A percentile compares a stretch with the other conserved stretches of the same genome.
Evolutionary conservation across 2,329 filamentous ascomycete genomes (phyloP).

Genomic region (Aureobasidium sp.): DNA sequence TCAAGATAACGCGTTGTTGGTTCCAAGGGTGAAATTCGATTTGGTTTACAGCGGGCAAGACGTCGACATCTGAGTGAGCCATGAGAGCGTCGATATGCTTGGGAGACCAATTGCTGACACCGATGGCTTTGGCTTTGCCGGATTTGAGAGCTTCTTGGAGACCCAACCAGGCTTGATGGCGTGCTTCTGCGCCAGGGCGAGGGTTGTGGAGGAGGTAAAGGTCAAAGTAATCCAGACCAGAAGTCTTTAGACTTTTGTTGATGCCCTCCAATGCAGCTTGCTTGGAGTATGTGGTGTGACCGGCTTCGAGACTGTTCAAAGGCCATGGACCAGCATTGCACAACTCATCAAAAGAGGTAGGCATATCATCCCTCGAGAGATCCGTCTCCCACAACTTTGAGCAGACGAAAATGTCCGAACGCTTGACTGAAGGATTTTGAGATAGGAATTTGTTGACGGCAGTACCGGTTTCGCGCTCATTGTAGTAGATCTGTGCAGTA

Average conservation of each 20-base stretch:
- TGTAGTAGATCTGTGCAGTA: constrained; percentile 58
- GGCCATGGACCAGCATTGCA: constrained; percentile 10
- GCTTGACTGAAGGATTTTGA: constrained; percentile 2
- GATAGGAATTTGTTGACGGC: constrained; percentile 10
- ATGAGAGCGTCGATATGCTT: constrained; percentile 59
- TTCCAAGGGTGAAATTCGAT: constrained; percentile 63
- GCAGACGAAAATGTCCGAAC: constrained; percentile 12
- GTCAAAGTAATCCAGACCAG: constrained; percentile 46
- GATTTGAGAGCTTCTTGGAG: constrained; percentile 50
- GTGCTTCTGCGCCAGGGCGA: constrained; percentile 41
- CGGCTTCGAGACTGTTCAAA: constrained; percentile 14
- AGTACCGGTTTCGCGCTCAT: constrained; percentile 38
- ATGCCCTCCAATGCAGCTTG: constrained; percentile 1
- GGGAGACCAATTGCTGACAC: constrained; percentile 61
- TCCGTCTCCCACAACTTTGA: constrained; percentile 15
- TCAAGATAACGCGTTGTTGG: constrained; percentile 49
- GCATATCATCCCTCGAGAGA: constrained; percentile 15
- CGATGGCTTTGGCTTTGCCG: constrained; percentile 53
- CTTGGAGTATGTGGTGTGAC: constrained; percentile 13
- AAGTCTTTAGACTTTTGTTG: constrained; percentile 5
- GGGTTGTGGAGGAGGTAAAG: constrained; percentile 59
- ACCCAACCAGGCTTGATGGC: constrained; percentile 54
- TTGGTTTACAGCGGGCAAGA: constrained; percentile 59
- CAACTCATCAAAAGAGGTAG: constrained; percentile 14
- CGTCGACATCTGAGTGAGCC: constrained; percentile 47